Percentiles rank a stretch among this genome's conserved stretches.
These are phyloP conservation scores for Hymenochaete sp. DNA, from an alignment of 1,284 basidiomycete species.

Conservation along the genomic window DNA sequence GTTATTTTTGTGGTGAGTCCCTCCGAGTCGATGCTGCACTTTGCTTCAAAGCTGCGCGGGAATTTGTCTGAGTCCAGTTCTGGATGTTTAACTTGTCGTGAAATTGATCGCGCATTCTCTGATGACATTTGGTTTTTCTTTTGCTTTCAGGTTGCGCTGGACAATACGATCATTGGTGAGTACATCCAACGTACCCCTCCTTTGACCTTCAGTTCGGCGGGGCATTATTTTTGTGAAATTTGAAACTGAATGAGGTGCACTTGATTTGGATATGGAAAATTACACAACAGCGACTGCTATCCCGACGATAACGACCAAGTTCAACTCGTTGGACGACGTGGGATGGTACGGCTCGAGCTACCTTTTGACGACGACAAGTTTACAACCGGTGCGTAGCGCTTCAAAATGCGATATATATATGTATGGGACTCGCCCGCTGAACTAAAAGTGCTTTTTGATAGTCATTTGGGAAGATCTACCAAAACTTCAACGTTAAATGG, in stretches of 20 bases:
- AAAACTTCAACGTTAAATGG: conserved; percentile 23
- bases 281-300: conserved; percentile 32
- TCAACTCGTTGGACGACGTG: conserved; percentile 17
- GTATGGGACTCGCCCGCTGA: background rate
- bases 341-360: conserved; percentile 25
- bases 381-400: conserved; percentile 15
- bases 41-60: no score
- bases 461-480: conserved; percentile 20
- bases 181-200: background rate
- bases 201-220: background rate
- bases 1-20: conserved; percentile 17
- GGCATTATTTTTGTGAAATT: no score
- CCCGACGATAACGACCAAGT: conserved; percentile 27
- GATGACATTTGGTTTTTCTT: background rate
- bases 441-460: background rate
- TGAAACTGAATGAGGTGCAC: no score
- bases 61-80: no score
- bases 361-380: conserved; percentile 27
- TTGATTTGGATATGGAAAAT: background rate
- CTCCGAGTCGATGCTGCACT: no score
- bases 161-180: conserved; percentile 31
- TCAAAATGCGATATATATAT: no score
- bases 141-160: conserved; percentile 22
- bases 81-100: no score
- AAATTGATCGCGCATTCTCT: background rate